These are phyloP conservation scores for Saccharomyces hybrid DNA, from an alignment of 1,139 yeast species.

Conservation along the genomic window DNA sequence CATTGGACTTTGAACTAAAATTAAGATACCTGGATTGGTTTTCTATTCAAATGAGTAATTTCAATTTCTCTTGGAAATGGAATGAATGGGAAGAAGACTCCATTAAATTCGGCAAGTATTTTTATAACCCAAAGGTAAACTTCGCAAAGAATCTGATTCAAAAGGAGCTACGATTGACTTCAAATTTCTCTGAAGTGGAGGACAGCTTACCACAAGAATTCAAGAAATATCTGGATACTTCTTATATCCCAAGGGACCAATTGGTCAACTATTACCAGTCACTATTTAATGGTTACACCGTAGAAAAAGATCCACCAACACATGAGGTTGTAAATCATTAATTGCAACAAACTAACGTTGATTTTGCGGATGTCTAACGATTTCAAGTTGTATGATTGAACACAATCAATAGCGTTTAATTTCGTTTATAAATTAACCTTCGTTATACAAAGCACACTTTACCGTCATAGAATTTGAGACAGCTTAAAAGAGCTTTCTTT, in stretches of 20 bases:
- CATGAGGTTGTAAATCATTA: no score
- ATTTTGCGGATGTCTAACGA: no score
- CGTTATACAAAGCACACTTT: no score
- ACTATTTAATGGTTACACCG: constrained; percentile 23
- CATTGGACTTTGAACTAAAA: constrained; percentile 68
- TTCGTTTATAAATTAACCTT: no score
- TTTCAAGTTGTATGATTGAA: no score
- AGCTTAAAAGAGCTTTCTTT: no score
- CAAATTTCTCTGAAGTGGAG: constrained; percentile 59
- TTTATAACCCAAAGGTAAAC: constrained; percentile 63
- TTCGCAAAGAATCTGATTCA: constrained; percentile 74
- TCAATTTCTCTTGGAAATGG: constrained; percentile 98
- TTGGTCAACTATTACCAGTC: constrained; percentile 34
- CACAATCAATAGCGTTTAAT: no score
- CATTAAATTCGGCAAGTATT: constrained; percentile 31
- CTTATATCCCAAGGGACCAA: constrained; percentile 37
- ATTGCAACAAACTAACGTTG: no score
- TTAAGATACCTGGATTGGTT: constrained; percentile 84
- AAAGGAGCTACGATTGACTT: constrained; percentile 72
- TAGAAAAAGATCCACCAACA: constrained; percentile 19
- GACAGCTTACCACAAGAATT: constrained; percentile 75
- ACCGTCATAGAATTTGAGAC: no score
- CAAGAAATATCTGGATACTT: constrained; percentile 50
- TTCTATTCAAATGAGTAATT: constrained; percentile 85
- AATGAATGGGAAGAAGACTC: constrained; percentile 78